Evolutionary conservation across 768 basidiomycete species (phyloP), one percentile per base, ranked within the genome.

Genomic region (Psilocybe sp.): DNA sequence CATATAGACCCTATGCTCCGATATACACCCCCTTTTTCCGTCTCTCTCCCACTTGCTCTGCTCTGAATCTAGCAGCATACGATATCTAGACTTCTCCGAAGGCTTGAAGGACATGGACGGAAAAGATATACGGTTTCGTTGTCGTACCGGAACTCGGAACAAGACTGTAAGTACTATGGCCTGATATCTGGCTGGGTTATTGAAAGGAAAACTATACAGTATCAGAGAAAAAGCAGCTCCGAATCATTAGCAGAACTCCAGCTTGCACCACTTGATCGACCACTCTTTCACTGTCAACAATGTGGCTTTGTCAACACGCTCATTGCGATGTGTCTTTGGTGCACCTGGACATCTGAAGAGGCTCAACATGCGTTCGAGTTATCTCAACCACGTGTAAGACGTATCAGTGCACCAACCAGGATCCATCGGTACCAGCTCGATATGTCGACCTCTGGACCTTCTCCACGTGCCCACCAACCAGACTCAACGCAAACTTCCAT

Each of bases 241-340:
- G 23, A 28, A 28, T 28, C 78, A 23, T 65, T 79, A 39, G 78
- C 78, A 16, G 66, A 67, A 8, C 67, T 79, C 10, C 70, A 71
- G 50, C 63, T 78, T 14, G 59, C 65, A n/a, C 73, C 67, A 28
- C 49, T 59, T 34, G 62, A 67, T 52, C 68, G 75, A 45, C 75
- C 76, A 0, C 58, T 72, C 44, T 79, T 79, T 54, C 68, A 68
- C n/a, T 79, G 77, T 64, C 64, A 53, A 31, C 68, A 59, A 41
- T 79, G 77, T 48, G 76, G 76, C 10, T 78, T 77, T 47, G 62
- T 68, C 33, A 78, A 78, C 44, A 68, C 75, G 39, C 69, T 73
- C 56, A 66, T 79, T 48, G 74, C 78, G 19, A 65, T 79, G 51
- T 79, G 77, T 64, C 60, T 78, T 14, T 79, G 77, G 75, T 78